phyloP scores from a whole-genome alignment of 441 rosid genomes.

The Biscutella laevigata region DNA sequence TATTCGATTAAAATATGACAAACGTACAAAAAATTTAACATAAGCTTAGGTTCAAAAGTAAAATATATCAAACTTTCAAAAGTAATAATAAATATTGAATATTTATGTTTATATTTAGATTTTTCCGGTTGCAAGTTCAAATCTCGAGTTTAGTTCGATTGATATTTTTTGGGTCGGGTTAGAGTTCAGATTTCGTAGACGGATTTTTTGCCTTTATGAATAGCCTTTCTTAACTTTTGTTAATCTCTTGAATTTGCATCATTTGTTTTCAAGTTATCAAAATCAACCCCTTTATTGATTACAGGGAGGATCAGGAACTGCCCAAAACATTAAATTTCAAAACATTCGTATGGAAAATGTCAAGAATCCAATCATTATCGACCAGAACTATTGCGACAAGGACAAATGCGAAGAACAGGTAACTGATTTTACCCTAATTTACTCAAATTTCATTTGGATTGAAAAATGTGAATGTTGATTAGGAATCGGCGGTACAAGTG shows the following conservation, averaged over 20 bases:
- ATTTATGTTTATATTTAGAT: no score
- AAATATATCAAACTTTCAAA: no score
- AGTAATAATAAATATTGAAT: no score
- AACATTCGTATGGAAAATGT: slow-evolving; percentile 66
- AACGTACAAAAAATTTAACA: no score
- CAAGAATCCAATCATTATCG: slow-evolving; percentile 68
- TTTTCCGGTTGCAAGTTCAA: no score
- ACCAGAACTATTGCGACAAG: slow-evolving; percentile 77
- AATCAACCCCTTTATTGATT: not conserved
- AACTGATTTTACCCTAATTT: no score
- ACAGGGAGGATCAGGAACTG: slow-evolving; percentile 87
- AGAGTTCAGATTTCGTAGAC: no score
- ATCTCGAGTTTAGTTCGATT: no score
- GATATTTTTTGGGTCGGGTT: no score
- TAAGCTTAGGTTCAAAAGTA: no score
- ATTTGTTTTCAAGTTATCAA: not conserved
- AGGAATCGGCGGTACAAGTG: slow-evolving; percentile 59
- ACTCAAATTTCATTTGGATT: not conserved
- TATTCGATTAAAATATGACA: no score
- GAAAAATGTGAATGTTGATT: slow-evolving; percentile 7
- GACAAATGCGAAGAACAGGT: slow-evolving; percentile 53
- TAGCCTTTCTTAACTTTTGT: not conserved
- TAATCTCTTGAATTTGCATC: not conserved
- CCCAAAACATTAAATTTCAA: slow-evolving; percentile 52
- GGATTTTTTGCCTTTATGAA: not conserved